phyloP scores from a whole-genome alignment of 2,329 filamentous ascomycete species.

The Phyllosticta citribraziliensis region DNA sequence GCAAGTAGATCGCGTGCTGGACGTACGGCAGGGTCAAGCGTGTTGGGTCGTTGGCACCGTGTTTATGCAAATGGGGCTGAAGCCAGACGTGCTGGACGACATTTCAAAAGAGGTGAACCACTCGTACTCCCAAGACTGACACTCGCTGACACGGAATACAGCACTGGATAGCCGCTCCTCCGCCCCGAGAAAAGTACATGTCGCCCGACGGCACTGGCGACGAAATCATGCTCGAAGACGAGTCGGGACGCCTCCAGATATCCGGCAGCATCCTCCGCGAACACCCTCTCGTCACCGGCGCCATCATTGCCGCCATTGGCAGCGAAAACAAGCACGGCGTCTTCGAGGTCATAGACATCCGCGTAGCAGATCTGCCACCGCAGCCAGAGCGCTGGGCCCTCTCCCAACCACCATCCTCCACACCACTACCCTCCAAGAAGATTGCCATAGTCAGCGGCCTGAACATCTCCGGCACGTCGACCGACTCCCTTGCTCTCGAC shows the following conservation, averaged over 20 bases:
- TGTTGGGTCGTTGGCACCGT: conserved; percentile 94
- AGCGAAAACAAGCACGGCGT: conserved; percentile 89
- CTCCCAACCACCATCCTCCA: conserved; percentile 36
- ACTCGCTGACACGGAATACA: conserved; percentile 24
- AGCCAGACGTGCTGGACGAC: conserved; percentile 92
- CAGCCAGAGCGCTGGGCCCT: conserved; percentile 75
- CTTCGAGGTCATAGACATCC: conserved; percentile 84
- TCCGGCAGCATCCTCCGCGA: conserved; percentile 60
- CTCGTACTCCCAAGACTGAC: not conserved
- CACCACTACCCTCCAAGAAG: conserved; percentile 48
- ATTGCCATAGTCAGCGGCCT: conserved; percentile 85
- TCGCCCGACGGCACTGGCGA: conserved; percentile 49
- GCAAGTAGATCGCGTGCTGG: conserved; percentile 77
- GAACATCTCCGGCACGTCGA: conserved; percentile 66
- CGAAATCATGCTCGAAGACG: conserved; percentile 82
- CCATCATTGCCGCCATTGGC: conserved; percentile 87
- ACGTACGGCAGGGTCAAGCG: conserved; percentile 88
- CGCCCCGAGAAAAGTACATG: conserved; percentile 66
- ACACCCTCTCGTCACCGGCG: conserved; percentile 77
- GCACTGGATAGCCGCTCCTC: conserved; percentile 83
- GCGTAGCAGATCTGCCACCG: conserved; percentile 73
- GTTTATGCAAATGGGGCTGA: conserved; percentile 94
- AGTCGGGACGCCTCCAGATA: conserved; percentile 77
- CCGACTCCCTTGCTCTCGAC: conserved; percentile 64
- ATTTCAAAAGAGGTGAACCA: conserved; percentile 74